Percentiles rank a stretch among this genome's conserved stretches.
These are phyloP conservation scores for Tephrocybe sp. DNA, from an alignment of 768 basidiomycete genomes.

Conservation along the genomic window DNA sequence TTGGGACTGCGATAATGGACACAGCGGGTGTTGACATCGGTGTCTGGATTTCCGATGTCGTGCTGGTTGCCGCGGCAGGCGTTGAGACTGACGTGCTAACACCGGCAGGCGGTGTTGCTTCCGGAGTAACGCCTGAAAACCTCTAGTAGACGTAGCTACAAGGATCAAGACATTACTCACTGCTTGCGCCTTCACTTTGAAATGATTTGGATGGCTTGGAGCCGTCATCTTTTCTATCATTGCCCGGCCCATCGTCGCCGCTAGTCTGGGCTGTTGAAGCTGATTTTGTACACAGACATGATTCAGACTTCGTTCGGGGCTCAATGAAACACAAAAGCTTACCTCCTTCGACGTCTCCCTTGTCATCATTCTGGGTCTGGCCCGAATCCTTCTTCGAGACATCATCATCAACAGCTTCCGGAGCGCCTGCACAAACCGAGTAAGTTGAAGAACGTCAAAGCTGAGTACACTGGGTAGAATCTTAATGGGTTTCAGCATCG, in stretches of 20 bases:
- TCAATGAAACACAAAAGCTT: too few relatives aligned
- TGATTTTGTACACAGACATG: too few relatives aligned
- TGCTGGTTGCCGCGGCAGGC: background rate
- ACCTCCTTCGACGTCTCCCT: background rate
- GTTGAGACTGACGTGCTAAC: background rate
- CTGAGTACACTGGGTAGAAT: background rate
- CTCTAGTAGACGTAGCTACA: background rate
- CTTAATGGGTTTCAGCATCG: background rate
- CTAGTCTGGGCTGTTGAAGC: background rate
- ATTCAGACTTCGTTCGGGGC: too few relatives aligned
- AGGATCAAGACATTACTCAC: background rate
- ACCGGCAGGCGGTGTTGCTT: background rate
- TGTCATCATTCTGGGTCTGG: conserved; percentile 2
- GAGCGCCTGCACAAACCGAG: conserved; percentile 6
- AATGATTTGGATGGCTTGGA: background rate
- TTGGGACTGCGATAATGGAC: too few relatives aligned
- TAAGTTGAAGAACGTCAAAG: background rate
- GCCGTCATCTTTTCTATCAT: background rate
- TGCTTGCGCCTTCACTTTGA: background rate
- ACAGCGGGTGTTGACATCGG: too few relatives aligned
- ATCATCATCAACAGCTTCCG: conserved; percentile 1
- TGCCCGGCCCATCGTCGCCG: background rate
- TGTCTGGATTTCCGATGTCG: too few relatives aligned
- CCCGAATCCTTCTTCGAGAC: background rate
- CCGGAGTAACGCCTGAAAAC: background rate